Percentiles rank a stretch among this genome's conserved stretches.
These are phyloP conservation scores for Colletotrichum sp. DNA, from an alignment of 2,329 filamentous ascomycete species.

Conservation along the genomic window DNA sequence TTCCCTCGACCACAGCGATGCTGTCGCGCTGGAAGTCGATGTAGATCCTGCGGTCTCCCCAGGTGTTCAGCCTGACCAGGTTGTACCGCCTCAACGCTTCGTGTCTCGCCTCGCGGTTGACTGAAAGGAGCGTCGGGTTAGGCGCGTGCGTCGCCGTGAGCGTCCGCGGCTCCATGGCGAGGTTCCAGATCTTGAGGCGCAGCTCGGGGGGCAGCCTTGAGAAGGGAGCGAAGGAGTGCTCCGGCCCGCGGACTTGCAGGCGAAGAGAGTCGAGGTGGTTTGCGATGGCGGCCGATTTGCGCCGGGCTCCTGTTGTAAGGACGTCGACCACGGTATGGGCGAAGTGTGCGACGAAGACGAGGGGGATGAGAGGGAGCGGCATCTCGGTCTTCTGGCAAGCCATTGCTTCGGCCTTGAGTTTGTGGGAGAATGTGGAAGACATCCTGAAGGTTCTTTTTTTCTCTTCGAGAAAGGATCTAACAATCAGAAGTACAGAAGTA, in stretches of 20 bases:
- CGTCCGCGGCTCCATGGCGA: constrained; percentile 1
- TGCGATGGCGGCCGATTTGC: constrained; percentile 1
- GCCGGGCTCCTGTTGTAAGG: background rate
- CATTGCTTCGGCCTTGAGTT: constrained; percentile 1
- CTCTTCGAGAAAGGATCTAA: background rate
- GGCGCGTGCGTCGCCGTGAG: constrained; percentile 13
- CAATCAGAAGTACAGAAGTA: background rate
- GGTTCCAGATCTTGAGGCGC: constrained; percentile 18
- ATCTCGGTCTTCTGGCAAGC: background rate
- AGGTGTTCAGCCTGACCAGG: constrained; percentile 10
- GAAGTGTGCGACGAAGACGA: constrained; percentile 19
- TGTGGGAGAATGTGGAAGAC: background rate
- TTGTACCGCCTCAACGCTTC: constrained; percentile 5
- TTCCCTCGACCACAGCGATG: constrained; percentile 14
- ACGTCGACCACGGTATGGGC: constrained; percentile 6
- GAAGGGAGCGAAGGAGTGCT: constrained; percentile 9
- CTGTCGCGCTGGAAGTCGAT: constrained; percentile 1
- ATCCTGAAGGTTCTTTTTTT: background rate
- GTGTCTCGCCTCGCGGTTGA: constrained; percentile 9
- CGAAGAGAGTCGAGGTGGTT: constrained; percentile 1
- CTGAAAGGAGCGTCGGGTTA: constrained; percentile 1
- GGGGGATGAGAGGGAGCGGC: constrained; percentile 10
- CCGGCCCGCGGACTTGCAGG: constrained; percentile 11
- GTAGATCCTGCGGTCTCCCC: constrained; percentile 17
- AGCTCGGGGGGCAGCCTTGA: constrained; percentile 8